These are phyloP conservation scores for Dryadomyces sulphureus DNA, from an alignment of 2,329 filamentous ascomycete genomes.

Conservation along the genomic window DNA sequence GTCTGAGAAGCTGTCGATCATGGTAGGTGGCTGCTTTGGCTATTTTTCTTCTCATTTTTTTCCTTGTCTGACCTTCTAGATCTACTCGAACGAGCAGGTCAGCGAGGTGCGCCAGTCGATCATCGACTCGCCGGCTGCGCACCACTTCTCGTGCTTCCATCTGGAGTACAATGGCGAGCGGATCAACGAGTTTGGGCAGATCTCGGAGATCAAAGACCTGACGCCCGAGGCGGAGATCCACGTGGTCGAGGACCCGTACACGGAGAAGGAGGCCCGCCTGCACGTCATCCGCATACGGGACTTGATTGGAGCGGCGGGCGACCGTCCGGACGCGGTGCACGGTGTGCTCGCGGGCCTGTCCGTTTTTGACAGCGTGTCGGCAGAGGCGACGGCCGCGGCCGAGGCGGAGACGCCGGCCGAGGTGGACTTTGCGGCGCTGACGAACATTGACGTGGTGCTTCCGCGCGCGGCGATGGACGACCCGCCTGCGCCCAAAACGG, in stretches of 20 bases:
- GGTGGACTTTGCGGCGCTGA: constrained; percentile 62
- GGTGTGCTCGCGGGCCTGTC: constrained; percentile 76
- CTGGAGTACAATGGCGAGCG: constrained; percentile 78
- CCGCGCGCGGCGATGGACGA: constrained; percentile 42
- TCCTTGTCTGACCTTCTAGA: constrained; percentile 30
- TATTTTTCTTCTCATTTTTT: constrained; percentile 1
- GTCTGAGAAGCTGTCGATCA: constrained; percentile 67
- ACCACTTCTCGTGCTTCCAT: constrained; percentile 98
- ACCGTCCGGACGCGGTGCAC: constrained; percentile 74
- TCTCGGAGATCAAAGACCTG: constrained; percentile 76
- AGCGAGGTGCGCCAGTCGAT: constrained; percentile 95
- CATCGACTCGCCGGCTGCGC: constrained; percentile 81
- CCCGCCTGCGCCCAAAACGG: constrained; percentile 60
- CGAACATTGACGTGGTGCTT: constrained; percentile 55
- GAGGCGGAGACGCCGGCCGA: constrained; percentile 30
- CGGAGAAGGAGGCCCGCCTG: constrained; percentile 93
- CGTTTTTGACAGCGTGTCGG: constrained; percentile 65
- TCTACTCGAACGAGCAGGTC: constrained; percentile 86
- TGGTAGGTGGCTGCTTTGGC: constrained; percentile 39
- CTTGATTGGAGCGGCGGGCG: constrained; percentile 79
- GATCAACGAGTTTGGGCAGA: constrained; percentile 88
- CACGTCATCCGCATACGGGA: constrained; percentile 85
- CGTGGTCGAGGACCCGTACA: constrained; percentile 89
- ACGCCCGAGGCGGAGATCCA: constrained; percentile 62
- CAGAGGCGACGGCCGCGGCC: constrained; percentile 23